A percentile compares a stretch with the other conserved stretches of the same genome.
These are phyloP conservation scores for Rheum nobile DNA, from an alignment of 148 eudicot species.

Conservation along the genomic window DNA sequence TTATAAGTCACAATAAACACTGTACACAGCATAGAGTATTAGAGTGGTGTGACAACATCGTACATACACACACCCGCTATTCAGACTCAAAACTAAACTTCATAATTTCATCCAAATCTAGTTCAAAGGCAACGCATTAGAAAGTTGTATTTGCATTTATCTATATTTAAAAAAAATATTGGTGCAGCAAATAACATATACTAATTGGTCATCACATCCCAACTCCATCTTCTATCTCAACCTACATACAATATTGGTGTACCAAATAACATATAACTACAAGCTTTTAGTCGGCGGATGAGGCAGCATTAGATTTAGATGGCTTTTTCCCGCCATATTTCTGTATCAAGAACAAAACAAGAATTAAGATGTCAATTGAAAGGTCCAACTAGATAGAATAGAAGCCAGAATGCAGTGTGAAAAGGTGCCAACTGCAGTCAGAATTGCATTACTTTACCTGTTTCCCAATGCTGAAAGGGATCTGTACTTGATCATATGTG, in stretches of 20 bases:
- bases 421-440: background rate
- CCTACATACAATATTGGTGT: too few relatives aligned
- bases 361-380: background rate
- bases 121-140: background rate
- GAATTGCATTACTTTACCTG: slow-evolving; percentile 17
- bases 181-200: background rate
- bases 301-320: background rate
- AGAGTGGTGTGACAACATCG: too few relatives aligned
- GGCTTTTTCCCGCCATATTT: background rate
- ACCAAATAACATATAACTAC: too few relatives aligned
- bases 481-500: slow-evolving; percentile 37
- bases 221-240: background rate
- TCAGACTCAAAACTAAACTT: too few relatives aligned
- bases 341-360: background rate
- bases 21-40: too few relatives aligned
- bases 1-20: too few relatives aligned
- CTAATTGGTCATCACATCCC: background rate
- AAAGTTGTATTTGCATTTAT: background rate
- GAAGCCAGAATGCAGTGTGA: background rate
- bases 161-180: background rate
- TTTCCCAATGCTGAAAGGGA: slow-evolving; percentile 31
- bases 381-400: background rate
- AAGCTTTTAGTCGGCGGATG: background rate
- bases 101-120: too few relatives aligned
- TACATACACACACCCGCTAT: too few relatives aligned